Evolutionary conservation across 2,329 filamentous ascomycete species (phyloP).

Genomic region (Fusarium bactridioides): DNA sequence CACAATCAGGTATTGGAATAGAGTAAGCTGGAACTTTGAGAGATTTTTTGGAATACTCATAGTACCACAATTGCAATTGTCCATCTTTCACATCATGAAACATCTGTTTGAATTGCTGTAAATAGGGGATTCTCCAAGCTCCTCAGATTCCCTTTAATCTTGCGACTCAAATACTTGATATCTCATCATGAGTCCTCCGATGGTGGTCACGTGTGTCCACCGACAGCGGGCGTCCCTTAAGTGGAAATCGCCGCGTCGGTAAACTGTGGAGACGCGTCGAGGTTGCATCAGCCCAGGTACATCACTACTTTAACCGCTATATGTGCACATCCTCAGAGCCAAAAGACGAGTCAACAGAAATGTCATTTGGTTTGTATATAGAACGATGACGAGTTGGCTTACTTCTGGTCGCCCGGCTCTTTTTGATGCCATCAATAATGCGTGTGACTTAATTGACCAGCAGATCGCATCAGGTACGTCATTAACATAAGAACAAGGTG

Average conservation of each 20-base stretch:
- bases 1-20: background rate
- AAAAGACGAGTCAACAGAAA: slow-evolving; percentile 4
- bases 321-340: background rate
- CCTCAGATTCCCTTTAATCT: background rate
- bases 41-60: background rate
- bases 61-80: background rate
- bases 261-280: slow-evolving; percentile 39
- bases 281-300: slow-evolving; percentile 15
- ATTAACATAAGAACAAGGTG: background rate
- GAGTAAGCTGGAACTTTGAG: background rate
- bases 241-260: slow-evolving; percentile 20
- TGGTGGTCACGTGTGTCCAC: slow-evolving; percentile 21
- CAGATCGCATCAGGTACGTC: slow-evolving; percentile 48
- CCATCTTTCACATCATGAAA: background rate
- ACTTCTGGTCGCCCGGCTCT: slow-evolving; percentile 50
- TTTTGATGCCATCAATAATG: slow-evolving; percentile 50
- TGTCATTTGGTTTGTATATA: slow-evolving; percentile 10
- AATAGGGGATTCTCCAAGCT: background rate
- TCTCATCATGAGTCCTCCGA: background rate
- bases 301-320: background rate
- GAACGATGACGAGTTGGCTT: slow-evolving; percentile 52
- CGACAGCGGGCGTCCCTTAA: background rate
- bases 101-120: background rate
- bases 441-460: slow-evolving; percentile 52
- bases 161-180: background rate